Conservation (phyloP, 1,284 basidiomycete genomes). For the Tylopilus sp. region DNA sequence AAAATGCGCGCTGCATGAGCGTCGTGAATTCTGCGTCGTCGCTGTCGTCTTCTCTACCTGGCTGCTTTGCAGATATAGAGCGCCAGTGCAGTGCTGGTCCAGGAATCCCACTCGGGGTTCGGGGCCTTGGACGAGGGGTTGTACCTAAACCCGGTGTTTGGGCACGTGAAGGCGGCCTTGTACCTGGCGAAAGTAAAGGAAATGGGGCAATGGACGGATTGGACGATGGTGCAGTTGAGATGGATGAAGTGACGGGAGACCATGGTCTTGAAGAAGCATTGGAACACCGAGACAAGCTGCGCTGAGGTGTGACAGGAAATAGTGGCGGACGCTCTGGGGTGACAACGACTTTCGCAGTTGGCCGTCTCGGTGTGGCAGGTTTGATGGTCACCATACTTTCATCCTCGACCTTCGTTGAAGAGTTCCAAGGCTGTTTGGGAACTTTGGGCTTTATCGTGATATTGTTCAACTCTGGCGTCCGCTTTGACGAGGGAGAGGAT, state of each 20-base stretch:
- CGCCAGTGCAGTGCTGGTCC: conserved; percentile 51
- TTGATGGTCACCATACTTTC: conserved; percentile 52
- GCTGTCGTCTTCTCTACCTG: conserved; percentile 52
- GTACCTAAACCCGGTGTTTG: conserved; percentile 40
- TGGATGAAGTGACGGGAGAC: conserved; percentile 73
- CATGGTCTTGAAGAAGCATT: conserved; percentile 77
- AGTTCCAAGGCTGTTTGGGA: conserved; percentile 66
- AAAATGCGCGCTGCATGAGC: conserved; percentile 59
- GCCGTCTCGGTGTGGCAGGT: conserved; percentile 48
- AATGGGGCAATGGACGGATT: conserved; percentile 43
- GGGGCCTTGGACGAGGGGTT: conserved; percentile 63
- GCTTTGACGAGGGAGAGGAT: conserved; percentile 49
- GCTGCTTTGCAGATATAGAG: conserved; percentile 49
- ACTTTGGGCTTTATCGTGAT: conserved; percentile 44
- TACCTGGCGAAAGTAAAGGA: conserved; percentile 46
- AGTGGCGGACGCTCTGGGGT: conserved; percentile 45
- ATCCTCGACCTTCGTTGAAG: conserved; percentile 66
- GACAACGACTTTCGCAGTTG: conserved; percentile 46
- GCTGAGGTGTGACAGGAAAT: conserved; percentile 47
- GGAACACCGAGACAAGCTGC: conserved; percentile 68
- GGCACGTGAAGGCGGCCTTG: conserved; percentile 39
- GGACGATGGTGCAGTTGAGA: conserved; percentile 67
- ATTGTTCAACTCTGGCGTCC: conserved; percentile 39
- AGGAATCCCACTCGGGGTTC: conserved; percentile 76
- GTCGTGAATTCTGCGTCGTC: conserved; percentile 47